A percentile compares a stretch with the other conserved stretches of the same genome.
phyloP scores from a whole-genome alignment of 768 basidiomycete species.

The Calocybe gangraenosa region DNA sequence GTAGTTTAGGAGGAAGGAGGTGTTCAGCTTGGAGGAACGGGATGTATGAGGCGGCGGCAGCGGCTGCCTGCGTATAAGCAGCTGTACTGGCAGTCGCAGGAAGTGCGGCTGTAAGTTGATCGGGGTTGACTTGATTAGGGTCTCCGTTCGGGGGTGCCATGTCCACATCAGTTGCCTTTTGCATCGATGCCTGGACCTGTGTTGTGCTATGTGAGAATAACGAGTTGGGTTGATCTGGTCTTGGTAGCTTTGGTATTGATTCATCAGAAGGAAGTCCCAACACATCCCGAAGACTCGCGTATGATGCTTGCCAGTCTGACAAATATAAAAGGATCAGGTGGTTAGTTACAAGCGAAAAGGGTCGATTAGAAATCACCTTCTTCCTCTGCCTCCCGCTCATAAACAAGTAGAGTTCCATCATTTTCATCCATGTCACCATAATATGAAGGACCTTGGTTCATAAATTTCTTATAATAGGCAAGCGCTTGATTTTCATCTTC shows the following conservation, averaged over 20 bases:
- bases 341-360: neutral
- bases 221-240: conserved; percentile 18
- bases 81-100: conserved; percentile 23
- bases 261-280: conserved; percentile 50
- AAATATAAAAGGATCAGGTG: conserved; percentile 4
- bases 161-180: conserved; percentile 46
- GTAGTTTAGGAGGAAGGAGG: conserved; percentile 72
- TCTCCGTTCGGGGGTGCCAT: conserved; percentile 31
- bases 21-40: conserved; percentile 71
- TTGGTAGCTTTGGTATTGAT: conserved; percentile 49
- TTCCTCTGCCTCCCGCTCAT: conserved; percentile 68
- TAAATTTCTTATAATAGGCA: conserved; percentile 82
- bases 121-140: conserved; percentile 27
- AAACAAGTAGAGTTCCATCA: conserved; percentile 62
- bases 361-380: conserved; percentile 48
- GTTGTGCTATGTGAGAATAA: neutral
- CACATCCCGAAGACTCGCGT: conserved; percentile 45
- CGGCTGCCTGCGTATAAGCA: conserved; percentile 35
- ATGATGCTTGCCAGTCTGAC: conserved; percentile 66
- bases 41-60: conserved; percentile 64
- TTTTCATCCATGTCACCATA: conserved; percentile 89
- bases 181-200: conserved; percentile 32
- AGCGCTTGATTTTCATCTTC: conserved; percentile 82
- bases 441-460: conserved; percentile 82
- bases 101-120: conserved; percentile 16